Conservation (phyloP, 371 early-diverging fungal species). For the Edhazardia aedis region DNA sequence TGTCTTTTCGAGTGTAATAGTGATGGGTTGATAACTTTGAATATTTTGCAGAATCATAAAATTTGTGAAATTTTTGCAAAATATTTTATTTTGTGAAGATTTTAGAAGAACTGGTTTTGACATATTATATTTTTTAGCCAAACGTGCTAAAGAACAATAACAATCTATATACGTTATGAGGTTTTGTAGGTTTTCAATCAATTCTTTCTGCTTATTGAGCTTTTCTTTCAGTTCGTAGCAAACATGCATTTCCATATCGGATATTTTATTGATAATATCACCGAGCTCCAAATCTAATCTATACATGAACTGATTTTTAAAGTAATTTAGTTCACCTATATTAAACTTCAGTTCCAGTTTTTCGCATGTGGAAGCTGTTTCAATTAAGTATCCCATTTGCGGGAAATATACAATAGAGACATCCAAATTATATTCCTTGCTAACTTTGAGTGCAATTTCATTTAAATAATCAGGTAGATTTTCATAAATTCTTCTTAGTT, state of each 20-base stretch:
- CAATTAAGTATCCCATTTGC: slow-evolving; percentile 22
- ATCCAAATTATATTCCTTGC: not conserved
- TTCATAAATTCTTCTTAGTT: not conserved
- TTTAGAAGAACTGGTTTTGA: not conserved
- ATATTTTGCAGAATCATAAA: not conserved
- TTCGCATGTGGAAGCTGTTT: not conserved
- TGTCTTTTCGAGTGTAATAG: not conserved
- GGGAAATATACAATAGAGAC: slow-evolving; percentile 17
- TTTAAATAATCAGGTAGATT: slow-evolving; percentile 9
- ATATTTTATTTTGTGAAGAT: not conserved
- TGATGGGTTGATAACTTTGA: not conserved
- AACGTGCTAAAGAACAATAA: slow-evolving; percentile 3
- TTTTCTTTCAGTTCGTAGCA: not conserved
- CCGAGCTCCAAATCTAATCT: slow-evolving; percentile 11
- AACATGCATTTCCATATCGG: slow-evolving; percentile 2
- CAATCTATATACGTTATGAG: slow-evolving; percentile 6
- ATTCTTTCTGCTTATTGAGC: not conserved
- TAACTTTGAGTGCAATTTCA: slow-evolving; percentile 7
- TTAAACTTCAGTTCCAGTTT: slow-evolving; percentile 3
- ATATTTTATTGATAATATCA: slow-evolving; percentile 3
- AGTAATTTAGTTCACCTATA: slow-evolving; percentile 3
- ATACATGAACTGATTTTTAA: slow-evolving; percentile 10
- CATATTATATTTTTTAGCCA: slow-evolving; percentile 1
- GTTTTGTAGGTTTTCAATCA: not conserved
- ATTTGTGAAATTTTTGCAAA: not conserved